Evolutionary conservation across 164 flowering plant genomes (phyloP).

Genomic region (Echeveria elegans): DNA sequence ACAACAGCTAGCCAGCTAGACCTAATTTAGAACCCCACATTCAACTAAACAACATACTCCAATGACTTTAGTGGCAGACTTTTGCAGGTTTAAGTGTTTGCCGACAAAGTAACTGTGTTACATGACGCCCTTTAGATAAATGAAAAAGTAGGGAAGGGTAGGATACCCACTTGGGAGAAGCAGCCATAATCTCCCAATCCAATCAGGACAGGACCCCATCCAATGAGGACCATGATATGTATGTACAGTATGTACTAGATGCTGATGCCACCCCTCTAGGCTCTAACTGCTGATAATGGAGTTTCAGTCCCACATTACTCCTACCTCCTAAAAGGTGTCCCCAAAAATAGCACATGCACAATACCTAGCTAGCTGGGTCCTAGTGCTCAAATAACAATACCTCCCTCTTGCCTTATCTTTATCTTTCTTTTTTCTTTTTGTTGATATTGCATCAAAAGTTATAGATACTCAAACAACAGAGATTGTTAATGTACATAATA

Average conservation of each 20-base stretch:
- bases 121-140: not conserved
- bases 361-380: no score
- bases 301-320: conserved; percentile 3
- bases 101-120: not conserved
- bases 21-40: not conserved
- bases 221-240: not conserved
- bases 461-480: no score
- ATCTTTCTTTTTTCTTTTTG: no score
- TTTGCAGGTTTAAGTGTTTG: no score
- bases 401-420: not conserved
- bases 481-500: no score
- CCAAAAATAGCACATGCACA: not conserved
- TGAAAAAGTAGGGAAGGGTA: conserved; percentile 1
- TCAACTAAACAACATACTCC: not conserved
- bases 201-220: conserved; percentile 4
- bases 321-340: not conserved
- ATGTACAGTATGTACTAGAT: no score
- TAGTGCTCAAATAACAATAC: not conserved
- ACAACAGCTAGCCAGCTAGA: not conserved
- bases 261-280: conserved; percentile 3
- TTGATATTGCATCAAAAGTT: no score
- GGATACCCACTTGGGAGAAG: conserved; percentile 6
- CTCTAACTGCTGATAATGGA: not conserved
- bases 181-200: conserved; percentile 2
- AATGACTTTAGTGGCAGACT: not conserved